Percentiles rank a stretch among this genome's conserved stretches.
Conservation (phyloP, 179 eudicot genomes). For the Camellia oleifera region DNA sequence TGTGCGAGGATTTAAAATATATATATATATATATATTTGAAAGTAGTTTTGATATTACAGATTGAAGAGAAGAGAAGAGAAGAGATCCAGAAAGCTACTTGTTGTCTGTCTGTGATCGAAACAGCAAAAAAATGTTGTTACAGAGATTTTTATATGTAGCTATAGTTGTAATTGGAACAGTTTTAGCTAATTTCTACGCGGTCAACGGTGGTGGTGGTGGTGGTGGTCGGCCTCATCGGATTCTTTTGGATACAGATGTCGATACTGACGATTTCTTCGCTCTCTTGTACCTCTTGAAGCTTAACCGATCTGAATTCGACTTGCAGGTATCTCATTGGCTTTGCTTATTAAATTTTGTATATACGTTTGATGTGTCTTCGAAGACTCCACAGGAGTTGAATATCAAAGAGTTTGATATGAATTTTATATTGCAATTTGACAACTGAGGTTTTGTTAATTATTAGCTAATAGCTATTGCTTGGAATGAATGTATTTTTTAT, state of each 20-base stretch:
- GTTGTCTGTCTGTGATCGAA: neutral
- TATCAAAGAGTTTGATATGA: too few relatives aligned
- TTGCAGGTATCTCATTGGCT: constrained; percentile 44
- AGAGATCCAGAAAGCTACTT: too few relatives aligned
- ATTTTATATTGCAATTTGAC: too few relatives aligned
- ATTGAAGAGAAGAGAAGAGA: neutral
- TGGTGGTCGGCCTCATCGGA: constrained; percentile 22
- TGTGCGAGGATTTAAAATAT: neutral
- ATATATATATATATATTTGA: too few relatives aligned
- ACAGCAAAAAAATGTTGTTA: constrained; percentile 13
- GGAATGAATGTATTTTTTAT: too few relatives aligned
- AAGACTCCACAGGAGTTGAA: too few relatives aligned
- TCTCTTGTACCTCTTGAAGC: constrained; percentile 76
- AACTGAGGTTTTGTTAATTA: too few relatives aligned
- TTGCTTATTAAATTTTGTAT: neutral
- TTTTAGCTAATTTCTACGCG: neutral
- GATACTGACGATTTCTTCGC: constrained; percentile 72
- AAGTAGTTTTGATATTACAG: neutral
- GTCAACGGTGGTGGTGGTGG: neutral
- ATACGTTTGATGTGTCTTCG: too few relatives aligned
- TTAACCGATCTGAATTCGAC: constrained; percentile 55
- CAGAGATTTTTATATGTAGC: constrained; percentile 19
- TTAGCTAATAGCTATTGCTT: too few relatives aligned
- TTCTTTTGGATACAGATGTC: constrained; percentile 69
- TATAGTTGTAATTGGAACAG: neutral